A percentile compares a stretch with the other conserved stretches of the same genome.
Conservation (phyloP, 1,284 basidiomycete genomes). For the Irpex rosettiformis region DNA sequence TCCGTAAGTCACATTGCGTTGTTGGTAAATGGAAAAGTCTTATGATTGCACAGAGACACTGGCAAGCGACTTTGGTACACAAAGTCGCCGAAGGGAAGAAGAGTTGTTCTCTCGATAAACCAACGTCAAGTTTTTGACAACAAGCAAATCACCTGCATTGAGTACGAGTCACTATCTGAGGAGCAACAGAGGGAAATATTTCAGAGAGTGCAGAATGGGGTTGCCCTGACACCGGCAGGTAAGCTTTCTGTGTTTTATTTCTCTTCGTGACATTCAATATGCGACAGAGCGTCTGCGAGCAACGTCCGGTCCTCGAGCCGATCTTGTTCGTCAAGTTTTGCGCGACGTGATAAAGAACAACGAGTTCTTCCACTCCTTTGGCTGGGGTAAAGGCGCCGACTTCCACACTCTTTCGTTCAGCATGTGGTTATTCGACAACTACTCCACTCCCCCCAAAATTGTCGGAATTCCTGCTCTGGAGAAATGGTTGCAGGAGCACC, state of each 20-base stretch:
- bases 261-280: not conserved
- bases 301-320: constrained; percentile 39
- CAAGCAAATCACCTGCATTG: constrained; percentile 71
- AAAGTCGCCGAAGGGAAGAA: constrained; percentile 24
- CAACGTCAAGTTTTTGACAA: constrained; percentile 52
- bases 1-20: constrained; percentile 5
- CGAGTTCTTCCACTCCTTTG: constrained; percentile 40
- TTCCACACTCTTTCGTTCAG: constrained; percentile 44
- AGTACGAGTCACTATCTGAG: constrained; percentile 60
- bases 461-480: constrained; percentile 35
- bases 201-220: constrained; percentile 48
- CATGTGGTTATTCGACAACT: constrained; percentile 37
- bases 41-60: not conserved
- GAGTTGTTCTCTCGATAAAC: constrained; percentile 43
- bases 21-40: not conserved
- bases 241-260: constrained; percentile 4
- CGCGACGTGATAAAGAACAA: constrained; percentile 34
- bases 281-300: constrained; percentile 44
- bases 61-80: constrained; percentile 52
- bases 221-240: constrained; percentile 45
- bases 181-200: constrained; percentile 72
- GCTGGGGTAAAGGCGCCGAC: constrained; percentile 45
- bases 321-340: constrained; percentile 36
- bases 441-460: constrained; percentile 24
- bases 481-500: constrained; percentile 34